phyloP scores from a whole-genome alignment of 106 monocot species.

The Dendrobium huoshanense region DNA sequence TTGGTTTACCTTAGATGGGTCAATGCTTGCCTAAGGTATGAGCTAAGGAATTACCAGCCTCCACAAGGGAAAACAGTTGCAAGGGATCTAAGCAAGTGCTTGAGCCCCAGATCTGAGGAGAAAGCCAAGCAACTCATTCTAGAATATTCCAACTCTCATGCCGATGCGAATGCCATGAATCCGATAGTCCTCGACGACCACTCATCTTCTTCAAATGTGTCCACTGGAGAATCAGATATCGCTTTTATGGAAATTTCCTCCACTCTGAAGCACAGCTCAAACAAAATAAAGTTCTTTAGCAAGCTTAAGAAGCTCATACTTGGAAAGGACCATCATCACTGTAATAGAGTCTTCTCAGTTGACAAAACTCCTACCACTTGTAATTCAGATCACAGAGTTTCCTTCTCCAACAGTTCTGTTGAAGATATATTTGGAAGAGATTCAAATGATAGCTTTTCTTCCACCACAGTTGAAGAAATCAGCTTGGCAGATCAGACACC shows the following conservation, averaged over 20 bases:
- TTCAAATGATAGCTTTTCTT: constrained; percentile 23
- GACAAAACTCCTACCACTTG: background rate
- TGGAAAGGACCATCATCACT: constrained; percentile 27
- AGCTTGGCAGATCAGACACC: background rate
- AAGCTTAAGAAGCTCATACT: constrained; percentile 66
- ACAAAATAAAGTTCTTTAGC: constrained; percentile 49
- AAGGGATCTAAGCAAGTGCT: constrained; percentile 46
- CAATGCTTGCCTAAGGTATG: constrained; percentile 83
- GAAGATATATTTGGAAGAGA: background rate
- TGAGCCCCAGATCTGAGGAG: constrained; percentile 50
- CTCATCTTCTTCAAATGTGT: constrained; percentile 39
- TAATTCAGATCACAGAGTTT: constrained; percentile 15
- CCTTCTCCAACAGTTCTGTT: background rate
- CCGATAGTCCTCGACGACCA: constrained; percentile 34
- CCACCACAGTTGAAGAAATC: constrained; percentile 29
- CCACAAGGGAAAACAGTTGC: constrained; percentile 32
- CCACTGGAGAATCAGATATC: constrained; percentile 28
- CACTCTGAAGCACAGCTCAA: constrained; percentile 20
- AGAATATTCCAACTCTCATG: constrained; percentile 35
- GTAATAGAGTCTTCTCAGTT: background rate
- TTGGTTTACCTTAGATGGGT: constrained; percentile 82
- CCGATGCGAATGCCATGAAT: constrained; percentile 6
- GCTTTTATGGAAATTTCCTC: constrained; percentile 10
- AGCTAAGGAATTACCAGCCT: constrained; percentile 43
- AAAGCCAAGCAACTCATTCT: constrained; percentile 58